Percentiles rank a stretch among this genome's conserved stretches.
phyloP scores from a whole-genome alignment of 495 filamentous ascomycete genomes.

The Cladorrhinum samala region DNA sequence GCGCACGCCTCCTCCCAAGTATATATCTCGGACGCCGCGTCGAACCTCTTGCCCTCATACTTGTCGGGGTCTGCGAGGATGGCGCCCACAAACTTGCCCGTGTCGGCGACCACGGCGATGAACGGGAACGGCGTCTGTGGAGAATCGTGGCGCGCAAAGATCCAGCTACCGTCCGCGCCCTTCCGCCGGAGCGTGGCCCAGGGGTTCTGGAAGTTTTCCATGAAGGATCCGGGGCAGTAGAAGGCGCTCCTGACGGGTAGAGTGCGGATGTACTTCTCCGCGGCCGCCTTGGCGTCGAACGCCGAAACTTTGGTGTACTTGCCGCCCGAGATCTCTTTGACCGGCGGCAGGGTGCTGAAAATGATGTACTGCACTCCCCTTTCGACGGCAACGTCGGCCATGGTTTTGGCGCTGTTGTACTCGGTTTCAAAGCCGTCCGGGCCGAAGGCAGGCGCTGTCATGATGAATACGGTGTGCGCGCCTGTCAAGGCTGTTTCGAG shows the following conservation, averaged over 20 bases:
- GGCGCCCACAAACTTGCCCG: conserved; percentile 48
- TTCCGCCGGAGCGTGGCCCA: background rate
- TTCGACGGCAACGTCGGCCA: conserved; percentile 42
- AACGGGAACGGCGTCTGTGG: conserved; percentile 25
- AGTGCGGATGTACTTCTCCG: conserved; percentile 43
- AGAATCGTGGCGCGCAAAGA: background rate
- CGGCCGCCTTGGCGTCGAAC: conserved; percentile 40
- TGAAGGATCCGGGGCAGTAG: conserved; percentile 38
- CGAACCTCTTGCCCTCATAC: conserved; percentile 43
- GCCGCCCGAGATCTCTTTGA: conserved; percentile 30
- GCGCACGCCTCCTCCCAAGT: conserved; percentile 32
- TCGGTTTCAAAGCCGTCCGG: conserved; percentile 30
- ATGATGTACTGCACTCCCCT: conserved; percentile 44
- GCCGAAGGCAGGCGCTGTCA: conserved; percentile 30
- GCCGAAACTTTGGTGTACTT: conserved; percentile 29
- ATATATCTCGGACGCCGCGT: conserved; percentile 34
- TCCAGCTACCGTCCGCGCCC: background rate
- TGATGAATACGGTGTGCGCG: conserved; percentile 44
- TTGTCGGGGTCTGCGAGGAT: conserved; percentile 46
- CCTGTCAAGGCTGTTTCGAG: conserved; percentile 38
- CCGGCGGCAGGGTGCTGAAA: conserved; percentile 40
- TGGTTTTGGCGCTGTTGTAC: conserved; percentile 34
- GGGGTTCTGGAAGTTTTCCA: conserved; percentile 26
- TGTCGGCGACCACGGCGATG: conserved; percentile 42
- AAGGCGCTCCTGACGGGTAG: conserved; percentile 41